These are phyloP conservation scores for Pyricularia sp. DNA, from an alignment of 2,329 filamentous ascomycete species.

Conservation along the genomic window DNA sequence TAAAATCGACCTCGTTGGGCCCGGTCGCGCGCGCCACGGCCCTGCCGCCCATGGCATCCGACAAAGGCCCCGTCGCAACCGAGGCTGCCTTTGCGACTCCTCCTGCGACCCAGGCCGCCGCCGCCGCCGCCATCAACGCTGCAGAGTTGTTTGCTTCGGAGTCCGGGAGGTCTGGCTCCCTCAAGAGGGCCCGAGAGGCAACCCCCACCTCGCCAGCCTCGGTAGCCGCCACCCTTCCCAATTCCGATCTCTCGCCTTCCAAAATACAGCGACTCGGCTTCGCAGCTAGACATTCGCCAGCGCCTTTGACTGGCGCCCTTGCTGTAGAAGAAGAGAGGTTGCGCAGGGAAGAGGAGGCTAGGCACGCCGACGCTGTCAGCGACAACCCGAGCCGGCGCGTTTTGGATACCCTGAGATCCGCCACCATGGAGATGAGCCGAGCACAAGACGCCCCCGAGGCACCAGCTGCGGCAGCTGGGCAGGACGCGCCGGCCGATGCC, in stretches of 20 bases:
- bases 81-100: constrained; percentile 34
- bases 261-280: constrained; percentile 42
- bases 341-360: constrained; percentile 34
- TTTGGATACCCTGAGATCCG: constrained; percentile 44
- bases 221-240: constrained; percentile 15
- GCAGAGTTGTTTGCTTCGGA: constrained; percentile 30
- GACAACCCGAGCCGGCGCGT: constrained; percentile 46
- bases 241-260: constrained; percentile 37
- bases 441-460: constrained; percentile 36
- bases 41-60: constrained; percentile 39
- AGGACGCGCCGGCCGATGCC: constrained; percentile 25
- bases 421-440: constrained; percentile 43
- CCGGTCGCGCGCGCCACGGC: constrained; percentile 10
- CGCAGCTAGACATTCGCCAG: constrained; percentile 30
- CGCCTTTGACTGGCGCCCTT: constrained; percentile 38
- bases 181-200: constrained; percentile 38
- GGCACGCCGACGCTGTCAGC: constrained; percentile 26
- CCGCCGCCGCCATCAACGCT: constrained; percentile 25
- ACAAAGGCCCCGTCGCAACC: constrained; percentile 41
- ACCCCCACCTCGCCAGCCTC: constrained; percentile 30
- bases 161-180: constrained; percentile 25
- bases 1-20: constrained; percentile 8
- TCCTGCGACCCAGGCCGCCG: constrained; percentile 23
- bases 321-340: constrained; percentile 44
- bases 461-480: constrained; percentile 26